Conservation (phyloP, 129 eudicot genomes). For the Saussurea involucrata region DNA sequence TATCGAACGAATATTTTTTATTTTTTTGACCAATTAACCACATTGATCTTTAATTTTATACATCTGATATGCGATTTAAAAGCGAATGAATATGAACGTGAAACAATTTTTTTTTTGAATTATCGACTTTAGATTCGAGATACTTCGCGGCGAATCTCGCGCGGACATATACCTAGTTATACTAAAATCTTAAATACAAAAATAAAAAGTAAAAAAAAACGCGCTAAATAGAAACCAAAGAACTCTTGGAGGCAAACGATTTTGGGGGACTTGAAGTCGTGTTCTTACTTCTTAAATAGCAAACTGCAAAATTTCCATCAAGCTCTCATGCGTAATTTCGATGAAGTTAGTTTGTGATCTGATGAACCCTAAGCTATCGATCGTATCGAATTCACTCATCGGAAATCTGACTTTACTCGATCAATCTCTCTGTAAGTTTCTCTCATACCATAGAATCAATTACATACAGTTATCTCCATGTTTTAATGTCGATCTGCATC, state of each 20-base stretch:
- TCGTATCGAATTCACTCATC: background rate
- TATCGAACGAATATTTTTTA: no score
- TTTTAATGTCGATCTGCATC: constrained; percentile 6
- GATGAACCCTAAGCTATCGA: background rate
- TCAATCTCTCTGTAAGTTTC: background rate
- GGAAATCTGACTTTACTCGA: background rate
- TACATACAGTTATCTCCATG: background rate
- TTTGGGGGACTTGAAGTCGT: background rate
- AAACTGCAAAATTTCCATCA: background rate
- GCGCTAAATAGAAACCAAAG: background rate
- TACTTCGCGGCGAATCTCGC: no score
- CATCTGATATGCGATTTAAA: no score
- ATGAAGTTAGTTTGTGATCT: background rate
- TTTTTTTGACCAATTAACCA: no score
- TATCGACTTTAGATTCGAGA: no score
- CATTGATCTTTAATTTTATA: no score
- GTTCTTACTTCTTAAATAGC: background rate
- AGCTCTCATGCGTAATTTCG: background rate
- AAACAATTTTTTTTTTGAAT: no score
- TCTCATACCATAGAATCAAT: background rate
- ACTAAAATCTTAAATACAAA: no score
- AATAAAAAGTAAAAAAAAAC: background rate
- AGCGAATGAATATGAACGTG: no score
- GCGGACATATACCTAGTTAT: no score
- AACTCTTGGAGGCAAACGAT: background rate